Evolutionary conservation across 176 grass and related monocot genomes (phyloP).

Genomic region (Cocos nucifera): DNA sequence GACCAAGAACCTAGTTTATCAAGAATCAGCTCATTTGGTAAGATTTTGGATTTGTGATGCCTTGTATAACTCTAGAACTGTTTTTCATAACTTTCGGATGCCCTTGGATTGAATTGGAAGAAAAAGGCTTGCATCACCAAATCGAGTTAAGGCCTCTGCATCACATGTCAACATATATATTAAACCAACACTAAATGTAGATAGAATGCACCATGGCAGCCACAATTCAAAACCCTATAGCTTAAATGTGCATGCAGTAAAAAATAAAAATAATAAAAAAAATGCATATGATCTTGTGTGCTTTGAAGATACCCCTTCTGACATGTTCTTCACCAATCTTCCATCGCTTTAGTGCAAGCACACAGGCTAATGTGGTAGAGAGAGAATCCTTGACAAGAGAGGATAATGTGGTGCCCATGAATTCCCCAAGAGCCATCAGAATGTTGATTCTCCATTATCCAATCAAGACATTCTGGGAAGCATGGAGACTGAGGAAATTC

Average conservation of each 20-base stretch:
- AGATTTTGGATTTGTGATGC: slow-evolving; percentile 61
- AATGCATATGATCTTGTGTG: not conserved
- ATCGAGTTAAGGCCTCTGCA: slow-evolving; percentile 41
- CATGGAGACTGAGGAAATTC: slow-evolving; percentile 25
- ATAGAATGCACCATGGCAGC: no score
- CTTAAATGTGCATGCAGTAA: no score
- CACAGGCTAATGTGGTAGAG: slow-evolving; percentile 55
- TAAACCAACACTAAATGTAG: not conserved
- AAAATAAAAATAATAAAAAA: no score
- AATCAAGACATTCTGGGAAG: slow-evolving; percentile 57
- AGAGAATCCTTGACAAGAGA: slow-evolving; percentile 34
- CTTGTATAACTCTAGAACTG: slow-evolving; percentile 61
- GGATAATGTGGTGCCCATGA: not conserved
- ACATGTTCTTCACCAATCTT: slow-evolving; percentile 51
- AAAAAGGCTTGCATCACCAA: slow-evolving; percentile 36
- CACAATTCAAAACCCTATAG: no score
- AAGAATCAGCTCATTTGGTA: slow-evolving; percentile 36
- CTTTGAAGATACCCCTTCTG: slow-evolving; percentile 34
- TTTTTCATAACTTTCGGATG: slow-evolving; percentile 56
- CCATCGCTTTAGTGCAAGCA: slow-evolving; percentile 66
- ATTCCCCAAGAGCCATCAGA: slow-evolving; percentile 55
- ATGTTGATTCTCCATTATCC: slow-evolving; percentile 62
- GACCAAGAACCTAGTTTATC: slow-evolving; percentile 61
- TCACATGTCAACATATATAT: not conserved
- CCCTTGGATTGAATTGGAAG: slow-evolving; percentile 45